These are phyloP conservation scores for Vitis amurensis DNA, from an alignment of 164 flowering plant genomes.

Conservation along the genomic window DNA sequence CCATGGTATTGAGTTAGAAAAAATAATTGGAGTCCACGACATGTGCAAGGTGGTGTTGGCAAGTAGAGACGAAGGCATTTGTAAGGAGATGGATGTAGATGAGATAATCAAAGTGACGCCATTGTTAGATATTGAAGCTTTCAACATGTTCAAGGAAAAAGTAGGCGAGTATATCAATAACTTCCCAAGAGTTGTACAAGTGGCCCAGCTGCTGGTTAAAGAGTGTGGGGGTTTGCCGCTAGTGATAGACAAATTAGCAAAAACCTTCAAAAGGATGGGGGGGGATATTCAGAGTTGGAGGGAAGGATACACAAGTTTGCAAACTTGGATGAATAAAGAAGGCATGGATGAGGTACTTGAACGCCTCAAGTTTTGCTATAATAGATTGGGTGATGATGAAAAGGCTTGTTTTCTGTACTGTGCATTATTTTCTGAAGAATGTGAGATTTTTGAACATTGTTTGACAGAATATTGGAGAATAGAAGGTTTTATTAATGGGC, in stretches of 20 bases:
- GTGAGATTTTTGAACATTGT: neutral
- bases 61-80: too few species aligned
- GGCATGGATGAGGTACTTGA: conserved; percentile 15
- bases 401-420: conserved; percentile 22
- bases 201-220: neutral
- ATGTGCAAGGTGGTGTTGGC: too few species aligned
- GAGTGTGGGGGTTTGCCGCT: neutral
- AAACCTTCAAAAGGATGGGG: too few species aligned
- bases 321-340: neutral
- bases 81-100: too few species aligned
- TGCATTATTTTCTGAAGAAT: conserved; percentile 26
- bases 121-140: too few species aligned
- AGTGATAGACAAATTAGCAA: too few species aligned
- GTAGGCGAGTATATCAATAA: neutral
- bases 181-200: neutral
- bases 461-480: conserved; percentile 24
- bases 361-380: conserved; percentile 15
- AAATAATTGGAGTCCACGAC: too few species aligned
- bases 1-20: too few species aligned
- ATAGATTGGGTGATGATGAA: conserved; percentile 2
- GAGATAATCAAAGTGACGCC: too few species aligned
- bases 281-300: neutral
- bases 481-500: conserved; percentile 20
- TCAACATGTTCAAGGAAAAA: neutral
- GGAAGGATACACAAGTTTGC: conserved; percentile 1